Base-by-base conservation (phyloP, 805 yeast genomes). In the Danielozyma ontarioensis region DNA sequence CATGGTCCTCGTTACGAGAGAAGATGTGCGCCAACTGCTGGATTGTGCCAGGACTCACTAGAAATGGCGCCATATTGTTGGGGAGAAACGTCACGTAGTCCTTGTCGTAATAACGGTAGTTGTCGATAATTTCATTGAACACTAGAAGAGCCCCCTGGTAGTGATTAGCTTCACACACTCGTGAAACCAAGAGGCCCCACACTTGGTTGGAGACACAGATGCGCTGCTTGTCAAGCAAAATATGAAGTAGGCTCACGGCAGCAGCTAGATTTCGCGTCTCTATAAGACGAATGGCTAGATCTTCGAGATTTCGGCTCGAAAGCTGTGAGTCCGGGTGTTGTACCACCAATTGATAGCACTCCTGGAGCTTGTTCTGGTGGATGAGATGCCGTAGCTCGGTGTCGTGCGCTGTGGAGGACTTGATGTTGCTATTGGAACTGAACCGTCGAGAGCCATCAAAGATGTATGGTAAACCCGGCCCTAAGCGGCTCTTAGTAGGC, bases 51-150 rank as follows among this genome's bases (percentile, higher is more conserved):
- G 63, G 62, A 3, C 55, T 34, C 3, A 66, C 31, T n/a, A 66
- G 44, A 39, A 62, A 66, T 2, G 69, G 66, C 2, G 54, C 25
- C 17, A 42, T 35, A 17, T 42, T 44, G 29, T 53, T 56, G 2
- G 37, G 41, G 4, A 32, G 35, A 21, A 29, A 29, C 2, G 48
- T 28, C 13, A 37, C 27, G 4, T 32, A 25, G 13, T 36, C 41
- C 16, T 35, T 39, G 5, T 24, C 15, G 32, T 51, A 53, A 22
- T 40, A 33, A n/a, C 28, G 22, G 27, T 39, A 29, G 25, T 60
- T 56, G 29, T 57, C 60, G 3, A 66, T 48, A 7, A 66, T 33
- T 27, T 61, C 59, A 39, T 66, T 68, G 37, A 55, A 66, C 2
- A 62, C 47, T 28, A 63, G 35, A 4, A 48, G 43, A 1, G 67